Conservation (phyloP, 2,329 filamentous ascomycete species). For the Grosmannia serpens region DNA sequence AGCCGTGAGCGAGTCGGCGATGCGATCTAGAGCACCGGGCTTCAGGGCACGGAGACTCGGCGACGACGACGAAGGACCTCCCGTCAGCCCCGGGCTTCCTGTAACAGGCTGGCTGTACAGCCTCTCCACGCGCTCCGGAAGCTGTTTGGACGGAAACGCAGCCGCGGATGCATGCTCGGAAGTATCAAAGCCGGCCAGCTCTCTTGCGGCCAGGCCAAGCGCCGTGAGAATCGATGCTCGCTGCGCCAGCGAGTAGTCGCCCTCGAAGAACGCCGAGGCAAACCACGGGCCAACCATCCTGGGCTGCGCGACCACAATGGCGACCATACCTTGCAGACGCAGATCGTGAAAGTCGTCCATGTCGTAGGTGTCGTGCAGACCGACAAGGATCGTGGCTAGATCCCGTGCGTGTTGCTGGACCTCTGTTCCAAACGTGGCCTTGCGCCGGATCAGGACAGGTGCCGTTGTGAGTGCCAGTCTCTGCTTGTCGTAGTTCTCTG, state of each 20-base stretch:
- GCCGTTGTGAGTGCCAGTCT: conserved; percentile 68
- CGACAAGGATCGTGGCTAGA: conserved; percentile 63
- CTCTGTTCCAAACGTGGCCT: conserved; percentile 79
- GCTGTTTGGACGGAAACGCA: conserved; percentile 68
- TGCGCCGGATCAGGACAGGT: conserved; percentile 71
- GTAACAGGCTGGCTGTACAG: conserved; percentile 41
- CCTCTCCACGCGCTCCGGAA: conserved; percentile 63
- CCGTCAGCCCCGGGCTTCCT: conserved; percentile 1
- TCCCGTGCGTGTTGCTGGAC: conserved; percentile 75
- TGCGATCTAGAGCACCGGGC: conserved; percentile 50
- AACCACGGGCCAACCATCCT: conserved; percentile 74
- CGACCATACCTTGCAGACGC: conserved; percentile 69
- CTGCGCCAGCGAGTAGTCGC: conserved; percentile 82
- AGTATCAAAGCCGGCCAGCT: conserved; percentile 66
- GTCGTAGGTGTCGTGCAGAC: conserved; percentile 77
- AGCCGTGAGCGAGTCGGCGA: conserved; percentile 57
- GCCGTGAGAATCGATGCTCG: conserved; percentile 71
- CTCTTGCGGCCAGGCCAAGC: conserved; percentile 69
- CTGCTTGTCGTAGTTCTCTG: conserved; percentile 75
- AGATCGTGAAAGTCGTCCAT: conserved; percentile 66
- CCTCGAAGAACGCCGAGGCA: conserved; percentile 74
- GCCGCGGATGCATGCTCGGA: conserved; percentile 37
- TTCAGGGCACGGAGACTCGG: conserved; percentile 36
- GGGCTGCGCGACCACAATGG: conserved; percentile 66
- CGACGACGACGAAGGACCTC: conserved; percentile 13